Evolutionary conservation across 306 rosid species (phyloP), one percentile per base, ranked within the genome.

Genomic region (Ormosia emarginata): DNA sequence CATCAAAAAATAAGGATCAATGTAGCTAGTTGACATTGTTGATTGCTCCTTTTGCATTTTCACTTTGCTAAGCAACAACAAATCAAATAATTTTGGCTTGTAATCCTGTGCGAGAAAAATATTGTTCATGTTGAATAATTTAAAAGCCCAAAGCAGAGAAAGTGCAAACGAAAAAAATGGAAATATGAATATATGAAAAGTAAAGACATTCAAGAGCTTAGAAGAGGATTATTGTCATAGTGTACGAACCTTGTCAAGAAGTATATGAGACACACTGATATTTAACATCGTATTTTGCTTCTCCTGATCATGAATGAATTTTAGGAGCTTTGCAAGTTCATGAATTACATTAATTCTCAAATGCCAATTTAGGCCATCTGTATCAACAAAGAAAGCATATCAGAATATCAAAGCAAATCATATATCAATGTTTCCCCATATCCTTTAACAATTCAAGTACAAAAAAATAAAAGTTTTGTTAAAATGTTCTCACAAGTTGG

Each of bases 191-290:
- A 5, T 12, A 4, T 24, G 24, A 24, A 24, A 24, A 24, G 24
- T 9, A 9, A 46, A 66, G 40, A 65, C 40, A 56, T 62, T 30
- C 61, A 62, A 12, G 30, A 56, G 62, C 14, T 32, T 10, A 24
- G 30, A 36, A 71, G 72, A 61, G 12, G 3, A 11, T 36, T 33
- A 46, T 3, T 62, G 10, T 0, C 5, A 47, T 9, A 74, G 2
- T 65, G 61, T 70, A 32, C 85, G n/a, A 73, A 91, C 97, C 94
- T 82, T 81, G 61, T 93, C 90, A 3, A 93, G 86, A 68, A 90
- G 53, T 79, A 90, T 83, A 78, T 88, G 88, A 76, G 94, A 83
- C 39, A 87, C 77, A 84, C 47, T 83, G 53, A 86, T 52, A 80
- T 87, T 83, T 40, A 87, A 49, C 86, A 77, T 66, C 88, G 78